Conservation (phyloP, 2,329 filamentous ascomycete genomes). For the Fulvia fulva region DNA sequence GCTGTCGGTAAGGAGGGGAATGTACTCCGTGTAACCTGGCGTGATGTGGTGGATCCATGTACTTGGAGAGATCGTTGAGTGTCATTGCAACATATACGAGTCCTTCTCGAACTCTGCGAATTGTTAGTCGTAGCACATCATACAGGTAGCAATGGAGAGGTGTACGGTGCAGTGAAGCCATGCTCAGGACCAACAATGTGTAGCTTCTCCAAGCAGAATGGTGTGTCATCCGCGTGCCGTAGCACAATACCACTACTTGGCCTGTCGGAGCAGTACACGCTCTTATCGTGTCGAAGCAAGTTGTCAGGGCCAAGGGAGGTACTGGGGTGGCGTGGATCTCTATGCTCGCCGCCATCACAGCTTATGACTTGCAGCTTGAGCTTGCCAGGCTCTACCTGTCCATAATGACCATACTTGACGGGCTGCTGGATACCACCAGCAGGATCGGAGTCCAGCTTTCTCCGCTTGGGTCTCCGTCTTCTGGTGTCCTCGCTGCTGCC, state of each 20-base stretch:
- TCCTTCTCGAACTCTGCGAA: slow-evolving; percentile 73
- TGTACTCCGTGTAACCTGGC: slow-evolving; percentile 25
- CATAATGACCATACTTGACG: slow-evolving; percentile 80
- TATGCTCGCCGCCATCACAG: slow-evolving; percentile 75
- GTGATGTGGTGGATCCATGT: slow-evolving; percentile 30
- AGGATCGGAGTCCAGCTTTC: slow-evolving; percentile 38
- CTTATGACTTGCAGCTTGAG: slow-evolving; percentile 83
- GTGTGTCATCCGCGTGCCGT: slow-evolving; percentile 71
- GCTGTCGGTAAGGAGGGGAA: slow-evolving; percentile 24
- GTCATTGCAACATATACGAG: slow-evolving; percentile 90
- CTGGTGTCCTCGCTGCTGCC: slow-evolving; percentile 16
- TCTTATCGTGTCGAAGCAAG: slow-evolving; percentile 74
- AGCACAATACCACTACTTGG: slow-evolving; percentile 83
- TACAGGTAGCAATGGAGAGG: slow-evolving; percentile 25
- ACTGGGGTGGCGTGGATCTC: slow-evolving; percentile 42
- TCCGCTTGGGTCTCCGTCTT: slow-evolving; percentile 30
- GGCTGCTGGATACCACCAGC: slow-evolving; percentile 23
- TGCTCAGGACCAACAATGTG: slow-evolving; percentile 79
- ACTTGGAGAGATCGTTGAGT: slow-evolving; percentile 65
- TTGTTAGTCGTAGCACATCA: slow-evolving; percentile 31
- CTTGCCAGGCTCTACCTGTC: slow-evolving; percentile 77
- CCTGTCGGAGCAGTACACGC: slow-evolving; percentile 87
- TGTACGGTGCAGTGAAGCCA: slow-evolving; percentile 83
- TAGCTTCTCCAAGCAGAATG: slow-evolving; percentile 80
- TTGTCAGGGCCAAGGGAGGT: slow-evolving; percentile 70